Base-by-base conservation (phyloP, 257 asterid species). In the Nicotiana obtusifolia region DNA sequence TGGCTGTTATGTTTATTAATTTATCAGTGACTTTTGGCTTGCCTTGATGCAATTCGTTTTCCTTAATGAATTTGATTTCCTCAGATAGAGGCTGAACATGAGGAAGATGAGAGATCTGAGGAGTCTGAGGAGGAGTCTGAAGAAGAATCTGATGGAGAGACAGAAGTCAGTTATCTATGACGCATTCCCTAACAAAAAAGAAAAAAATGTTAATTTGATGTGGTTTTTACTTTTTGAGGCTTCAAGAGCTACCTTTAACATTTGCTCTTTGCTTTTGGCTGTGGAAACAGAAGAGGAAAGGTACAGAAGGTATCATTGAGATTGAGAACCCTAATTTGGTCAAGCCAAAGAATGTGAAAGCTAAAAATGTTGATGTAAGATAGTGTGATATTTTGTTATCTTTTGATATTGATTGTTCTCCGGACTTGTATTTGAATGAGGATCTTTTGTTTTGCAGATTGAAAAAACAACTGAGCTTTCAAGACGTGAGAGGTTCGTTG, bases 381-480 rank as follows among this genome's bases (percentile, higher is more conserved):
- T 19, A 20, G 49, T 13, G 64, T 28, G 64, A 13, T 49, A 49
- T 3, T 49, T 8, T 77, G 30, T 79, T 69, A 22, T 4, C 64
- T 31, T 84, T 67, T 56, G 28, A 4, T 44, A 28, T 47, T 26
- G 33, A 30, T 33, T 47, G 24, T 16, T 28, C 13, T 60, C 31
- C 31, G 65, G n/a, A 44, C 47, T 22, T 17, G 30, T 26, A 33
- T 26, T 30, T 82, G 80, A 57, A 24, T 15, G 64, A 47, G 41
- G 65, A 13, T 26, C 11, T 60, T 54, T 71, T 82, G 41, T 78
- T 79, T 81, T 79, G 86, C 94, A 95, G 98, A 44, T 90, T 20
- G 98, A 93, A 83, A 95, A 93, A 88, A 93, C 98, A 83, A 87
- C 93, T 49, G 98, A 95, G 91, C 98, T 95, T 81, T 93, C 97